Percentiles rank a stretch among this genome's conserved stretches.
Conservation (phyloP, 1,284 basidiomycete genomes). For the Leccinum subspadiceum region DNA sequence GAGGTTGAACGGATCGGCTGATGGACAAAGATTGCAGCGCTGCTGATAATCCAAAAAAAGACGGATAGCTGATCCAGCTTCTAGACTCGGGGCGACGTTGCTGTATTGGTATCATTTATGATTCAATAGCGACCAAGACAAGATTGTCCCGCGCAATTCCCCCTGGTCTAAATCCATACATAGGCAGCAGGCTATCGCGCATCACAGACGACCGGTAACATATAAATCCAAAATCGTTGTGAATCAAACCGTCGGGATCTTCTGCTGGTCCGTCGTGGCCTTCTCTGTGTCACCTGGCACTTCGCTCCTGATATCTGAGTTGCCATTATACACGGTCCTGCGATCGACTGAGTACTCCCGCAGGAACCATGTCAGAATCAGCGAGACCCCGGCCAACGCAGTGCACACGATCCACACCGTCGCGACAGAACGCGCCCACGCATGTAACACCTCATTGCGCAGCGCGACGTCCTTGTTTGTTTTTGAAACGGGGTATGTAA, state of each 20-base stretch:
- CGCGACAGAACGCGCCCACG: constrained; percentile 66
- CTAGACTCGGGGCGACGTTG: too few species aligned
- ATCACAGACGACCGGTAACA: background rate
- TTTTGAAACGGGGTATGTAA: background rate
- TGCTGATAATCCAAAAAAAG: too few species aligned
- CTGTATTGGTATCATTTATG: too few species aligned
- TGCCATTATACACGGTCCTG: constrained; percentile 42
- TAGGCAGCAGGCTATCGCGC: background rate
- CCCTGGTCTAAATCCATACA: background rate
- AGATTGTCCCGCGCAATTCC: too few species aligned
- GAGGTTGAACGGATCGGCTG: background rate
- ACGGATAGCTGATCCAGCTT: too few species aligned
- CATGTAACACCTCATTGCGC: constrained; percentile 57
- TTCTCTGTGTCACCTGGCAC: constrained; percentile 8
- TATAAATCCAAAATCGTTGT: background rate
- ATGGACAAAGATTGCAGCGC: too few species aligned
- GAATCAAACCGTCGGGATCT: background rate
- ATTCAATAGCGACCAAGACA: too few species aligned
- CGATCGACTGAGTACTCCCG: constrained; percentile 59
- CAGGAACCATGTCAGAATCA: constrained; percentile 58
- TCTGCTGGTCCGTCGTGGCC: background rate
- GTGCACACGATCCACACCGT: constrained; percentile 71
- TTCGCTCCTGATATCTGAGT: constrained; percentile 8
- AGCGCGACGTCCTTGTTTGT: constrained; percentile 43
- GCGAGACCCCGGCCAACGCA: constrained; percentile 52